Base-by-base conservation (phyloP, 1,139 yeast species). In the Ashbya aceris region DNA sequence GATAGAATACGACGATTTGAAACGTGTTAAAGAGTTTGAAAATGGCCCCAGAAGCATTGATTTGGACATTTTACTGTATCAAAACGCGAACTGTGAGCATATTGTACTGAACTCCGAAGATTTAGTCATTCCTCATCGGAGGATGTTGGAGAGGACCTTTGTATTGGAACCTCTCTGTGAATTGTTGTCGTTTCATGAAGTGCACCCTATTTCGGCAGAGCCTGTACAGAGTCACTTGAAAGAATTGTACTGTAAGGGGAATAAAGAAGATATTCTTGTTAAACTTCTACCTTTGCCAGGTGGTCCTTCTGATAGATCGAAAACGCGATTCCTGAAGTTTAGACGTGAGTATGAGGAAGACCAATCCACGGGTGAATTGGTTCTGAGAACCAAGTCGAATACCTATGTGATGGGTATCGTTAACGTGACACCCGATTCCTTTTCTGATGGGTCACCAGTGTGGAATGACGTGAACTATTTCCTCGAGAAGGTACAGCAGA, bases 1-100 rank as follows among this genome's bases (percentile, higher is more conserved):
- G 26, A 82, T 91, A 37, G 99, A 91, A 61, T 84, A 84, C 53
- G 68, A 76, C 6, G 74, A 73, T 28, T 65, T 89, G 33, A 69
- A 74, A n/a, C 68, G 99, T 40, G 78, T 79, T 20, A 91, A 91
- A 58, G 66, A 77, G 35, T 72, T 85, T 48, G 89, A 84, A 28
- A 91, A 91, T 56, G 96, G 98, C 0, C 98, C 98, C 6, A 69
- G 99, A 45, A 67, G 83, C 8, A 84, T 91, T 43, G 99, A 91
- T 56, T 70, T 91, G 45, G 99, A 91, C 62, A 85, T 91, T 17
- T 54, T 91, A 10, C 65, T 91, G 20, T 87, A 77, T 53, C 30
- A 50, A 11, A 49, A 54, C 31, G 55, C 54, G 27, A 53, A 54
- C 9, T 55, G 50, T 3, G 51, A 56, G 9, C 53, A 53, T 34